phyloP scores from a whole-genome alignment of 2,329 filamentous ascomycete genomes.

The Nigrograna mackinnonii region DNA sequence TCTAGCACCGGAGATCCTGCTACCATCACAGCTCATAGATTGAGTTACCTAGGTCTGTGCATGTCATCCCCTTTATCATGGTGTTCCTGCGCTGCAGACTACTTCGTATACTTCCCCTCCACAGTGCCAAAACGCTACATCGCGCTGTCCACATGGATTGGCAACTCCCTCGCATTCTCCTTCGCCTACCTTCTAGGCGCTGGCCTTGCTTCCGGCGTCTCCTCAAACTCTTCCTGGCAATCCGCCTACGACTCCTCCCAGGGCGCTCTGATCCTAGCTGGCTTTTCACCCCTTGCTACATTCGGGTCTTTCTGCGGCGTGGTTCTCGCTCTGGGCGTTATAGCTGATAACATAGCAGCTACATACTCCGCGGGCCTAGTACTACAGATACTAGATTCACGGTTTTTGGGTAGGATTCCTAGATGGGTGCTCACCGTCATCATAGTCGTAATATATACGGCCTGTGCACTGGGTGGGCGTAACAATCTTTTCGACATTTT shows the following conservation, averaged over 20 bases:
- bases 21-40: constrained; percentile 57
- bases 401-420: constrained; percentile 62
- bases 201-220: constrained; percentile 62
- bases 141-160: constrained; percentile 58
- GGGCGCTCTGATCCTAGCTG: constrained; percentile 65
- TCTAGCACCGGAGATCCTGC: constrained; percentile 51
- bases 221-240: constrained; percentile 55
- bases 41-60: constrained; percentile 71
- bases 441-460: constrained; percentile 51
- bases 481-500: constrained; percentile 61
- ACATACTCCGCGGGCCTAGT: constrained; percentile 68
- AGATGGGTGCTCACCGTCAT: constrained; percentile 69
- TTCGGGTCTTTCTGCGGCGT: constrained; percentile 75
- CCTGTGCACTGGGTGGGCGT: constrained; percentile 70
- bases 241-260: constrained; percentile 58
- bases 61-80: constrained; percentile 66
- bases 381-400: constrained; percentile 66
- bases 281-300: constrained; percentile 60
- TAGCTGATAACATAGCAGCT: constrained; percentile 73
- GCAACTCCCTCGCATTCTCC: constrained; percentile 59
- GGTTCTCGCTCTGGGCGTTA: constrained; percentile 66
- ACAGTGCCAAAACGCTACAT: constrained; percentile 54
- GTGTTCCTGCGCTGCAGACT: constrained; percentile 63
- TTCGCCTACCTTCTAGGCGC: constrained; percentile 64
- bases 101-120: constrained; percentile 65